Base-by-base conservation (phyloP, 441 rosid species). In the Macaranga tanarius region DNA sequence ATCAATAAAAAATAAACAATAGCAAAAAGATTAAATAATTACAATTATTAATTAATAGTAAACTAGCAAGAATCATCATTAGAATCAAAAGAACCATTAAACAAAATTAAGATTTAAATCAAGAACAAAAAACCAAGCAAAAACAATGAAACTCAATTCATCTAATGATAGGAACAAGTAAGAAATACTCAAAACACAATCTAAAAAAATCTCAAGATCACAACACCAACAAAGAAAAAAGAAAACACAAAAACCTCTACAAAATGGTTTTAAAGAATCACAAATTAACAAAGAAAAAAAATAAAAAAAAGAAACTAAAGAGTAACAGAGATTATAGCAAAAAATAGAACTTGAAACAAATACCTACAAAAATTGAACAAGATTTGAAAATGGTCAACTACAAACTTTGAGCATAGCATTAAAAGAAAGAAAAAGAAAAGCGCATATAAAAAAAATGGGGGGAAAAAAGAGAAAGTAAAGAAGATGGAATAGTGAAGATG, bases 381-480 rank as follows among this genome's bases (percentile, higher is more conserved):
- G 82, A 75, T 79, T 69, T 59, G 72, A 15, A 59, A 28, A 12
- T 17, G 12, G 72, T 6, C 34, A 55, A 17, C 2, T 31, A 31
- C 3, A 31, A 31, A 31, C 5, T 31, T 0, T 31, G 34, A 47
- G 70, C 45, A 22, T 15, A 9, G 16, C 1, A 65, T 6, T 4
- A 48, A 45, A 55, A 22, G 59, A 42, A 62, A 7, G 20, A 59
- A 44, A 15, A 40, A 8, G 65, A 7, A 48, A 34, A 4, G 16
- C 26, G 62, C 26, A 4, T 31, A n/a, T 22, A 7, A 15, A 34
- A 47, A 48, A n/a, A 28, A 60, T 16, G 45, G 20, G 42, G 20
- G 47, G 1, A 12, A 50, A 47, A 20, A 48, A 20, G 47, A 1
- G 7, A 55, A 69, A 59, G 67, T 26, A 59, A 77, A 50, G 51